phyloP scores from a whole-genome alignment of 352 stramenopile genomes.

The Phytophthora megakarya region DNA sequence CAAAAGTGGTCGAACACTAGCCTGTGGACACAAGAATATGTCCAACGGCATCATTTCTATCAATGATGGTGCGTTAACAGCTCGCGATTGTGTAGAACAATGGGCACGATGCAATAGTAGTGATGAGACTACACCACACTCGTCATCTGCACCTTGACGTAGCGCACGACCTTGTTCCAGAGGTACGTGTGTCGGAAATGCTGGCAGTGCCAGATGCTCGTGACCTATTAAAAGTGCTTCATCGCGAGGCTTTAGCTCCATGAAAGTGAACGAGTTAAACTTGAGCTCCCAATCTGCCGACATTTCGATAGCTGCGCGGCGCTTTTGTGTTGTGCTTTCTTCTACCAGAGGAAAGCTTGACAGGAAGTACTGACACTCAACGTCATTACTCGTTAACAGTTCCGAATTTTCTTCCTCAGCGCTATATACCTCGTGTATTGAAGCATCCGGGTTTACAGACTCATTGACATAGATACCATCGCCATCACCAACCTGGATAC shows the following conservation, averaged over 20 bases:
- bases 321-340: constrained; percentile 49
- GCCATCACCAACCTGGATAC: constrained; percentile 4
- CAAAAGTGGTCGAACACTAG: constrained; percentile 56
- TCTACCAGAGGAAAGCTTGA: constrained; percentile 68
- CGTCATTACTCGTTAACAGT: constrained; percentile 2
- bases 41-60: constrained; percentile 53
- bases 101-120: neutral
- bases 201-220: constrained; percentile 51
- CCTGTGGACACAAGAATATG: constrained; percentile 55
- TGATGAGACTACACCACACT: constrained; percentile 39
- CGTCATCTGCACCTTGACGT: constrained; percentile 51
- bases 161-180: constrained; percentile 47
- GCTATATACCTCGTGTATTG: too few species aligned
- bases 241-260: constrained; percentile 64
- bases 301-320: constrained; percentile 42
- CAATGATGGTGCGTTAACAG: constrained; percentile 30
- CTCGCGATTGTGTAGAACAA: neutral
- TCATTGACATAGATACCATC: neutral
- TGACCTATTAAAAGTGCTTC: constrained; percentile 76
- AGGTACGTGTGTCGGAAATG: constrained; percentile 65
- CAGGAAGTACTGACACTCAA: constrained; percentile 33
- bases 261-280: constrained; percentile 62
- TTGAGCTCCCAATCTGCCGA: constrained; percentile 51
- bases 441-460: neutral
- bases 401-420: neutral